Evolutionary conservation across 2,329 filamentous ascomycete genomes (phyloP), one percentile per base, ranked within the genome.

Genomic region (Aspergillus sp.): DNA sequence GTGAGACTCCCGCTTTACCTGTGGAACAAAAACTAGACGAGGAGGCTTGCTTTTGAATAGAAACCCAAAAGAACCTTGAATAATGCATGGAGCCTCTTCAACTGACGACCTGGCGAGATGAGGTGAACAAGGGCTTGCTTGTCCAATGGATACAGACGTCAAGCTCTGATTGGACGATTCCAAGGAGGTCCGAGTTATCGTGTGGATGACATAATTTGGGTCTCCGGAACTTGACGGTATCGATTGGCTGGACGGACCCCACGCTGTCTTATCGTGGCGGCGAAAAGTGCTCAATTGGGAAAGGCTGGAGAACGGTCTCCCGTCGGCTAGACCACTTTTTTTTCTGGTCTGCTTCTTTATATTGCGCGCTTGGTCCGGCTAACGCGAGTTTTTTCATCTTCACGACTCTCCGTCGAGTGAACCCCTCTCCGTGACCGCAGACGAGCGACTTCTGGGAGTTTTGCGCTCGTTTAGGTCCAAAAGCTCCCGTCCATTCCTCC

Each of bases 391-490:
- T 38, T 43, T 52, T 50, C 50, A 55, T 54, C 54, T 57, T 57
- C 54, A 45, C 47, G 49, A 47, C 42, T 48, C 49, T 54, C 47
- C 43, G 41, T 50, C 47, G 47, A 54, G 32, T 47, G 52, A 38
- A 48, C 40, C 38, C 34, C 52, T 20, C 51, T 48, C 40, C 44
- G 29, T 21, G 54, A 50, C 60, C 53, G 41, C 45, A 58, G 55
- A 69, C 73, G 77, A 78, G 78, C 78, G 79, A 82, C 79, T 81
- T 81, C 71, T 63, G 75, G 67, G 76, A 77, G 78, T 78, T 81
- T 82, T 81, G 79, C 78, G 79, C 76, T 80, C 76, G 74, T 75
- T 71, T 58, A 58, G 64, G 55, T 53, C 55, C 69, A 64, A 81
- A 81, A 80, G 73, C 76, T 79, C 77, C 73, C 68, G 43, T 57